These are phyloP conservation scores for Mimosa bimucronata DNA, from an alignment of 306 rosid species.

Conservation along the genomic window DNA sequence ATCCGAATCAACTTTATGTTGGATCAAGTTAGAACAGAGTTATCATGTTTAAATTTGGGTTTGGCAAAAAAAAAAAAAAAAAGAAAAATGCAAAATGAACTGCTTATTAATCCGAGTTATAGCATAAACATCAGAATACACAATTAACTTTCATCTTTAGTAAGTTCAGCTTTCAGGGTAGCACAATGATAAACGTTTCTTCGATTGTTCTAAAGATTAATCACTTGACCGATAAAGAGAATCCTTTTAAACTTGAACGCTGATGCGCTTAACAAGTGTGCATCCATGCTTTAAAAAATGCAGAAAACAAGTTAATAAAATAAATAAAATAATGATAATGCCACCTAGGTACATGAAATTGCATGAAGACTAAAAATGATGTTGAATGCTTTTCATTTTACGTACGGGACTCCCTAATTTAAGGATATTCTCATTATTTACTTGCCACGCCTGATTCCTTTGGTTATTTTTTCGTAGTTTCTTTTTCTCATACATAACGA, in stretches of 20 bases:
- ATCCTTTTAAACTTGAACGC: slow-evolving; percentile 38
- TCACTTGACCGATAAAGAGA: slow-evolving; percentile 35
- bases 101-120: not conserved
- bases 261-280: slow-evolving; percentile 46
- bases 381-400: slow-evolving; percentile 55
- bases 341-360: slow-evolving; percentile 61
- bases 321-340: slow-evolving; percentile 59
- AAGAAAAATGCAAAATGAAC: slow-evolving; percentile 21
- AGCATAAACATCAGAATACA: slow-evolving; percentile 5
- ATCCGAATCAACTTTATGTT: slow-evolving; percentile 56
- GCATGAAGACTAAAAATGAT: slow-evolving; percentile 76
- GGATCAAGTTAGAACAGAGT: slow-evolving; percentile 38
- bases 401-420: slow-evolving; percentile 68
- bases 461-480: slow-evolving; percentile 34
- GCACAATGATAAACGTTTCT: slow-evolving; percentile 38
- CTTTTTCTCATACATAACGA: slow-evolving; percentile 36
- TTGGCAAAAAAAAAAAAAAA: slow-evolving; percentile 31
- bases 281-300: slow-evolving; percentile 48
- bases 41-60: slow-evolving; percentile 20
- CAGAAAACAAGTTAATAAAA: slow-evolving; percentile 36
- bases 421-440: slow-evolving; percentile 81
- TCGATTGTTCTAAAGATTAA: slow-evolving; percentile 33
- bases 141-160: slow-evolving; percentile 1
- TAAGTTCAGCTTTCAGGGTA: slow-evolving; percentile 29
- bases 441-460: slow-evolving; percentile 75